Base-by-base conservation (phyloP, 2,329 filamentous ascomycete species). In the Fusarium sp. region DNA sequence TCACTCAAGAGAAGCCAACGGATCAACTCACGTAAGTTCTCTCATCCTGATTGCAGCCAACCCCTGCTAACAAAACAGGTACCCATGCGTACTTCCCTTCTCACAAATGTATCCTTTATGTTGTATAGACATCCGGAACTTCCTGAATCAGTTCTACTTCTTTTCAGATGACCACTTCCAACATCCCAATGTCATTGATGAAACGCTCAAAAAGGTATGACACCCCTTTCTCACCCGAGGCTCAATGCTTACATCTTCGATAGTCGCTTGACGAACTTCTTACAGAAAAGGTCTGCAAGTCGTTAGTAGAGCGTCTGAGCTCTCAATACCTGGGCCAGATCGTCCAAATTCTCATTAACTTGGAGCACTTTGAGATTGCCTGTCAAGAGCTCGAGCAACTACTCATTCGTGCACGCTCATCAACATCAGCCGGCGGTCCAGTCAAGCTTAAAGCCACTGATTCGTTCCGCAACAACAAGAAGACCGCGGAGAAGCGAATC, bases 91-190 rank as follows among this genome's bases (percentile, higher is more conserved):
- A n/a, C 86, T 99, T 3, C 97, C 96, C 2, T 99, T 99, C 81
- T 98, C 95, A 18, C 95, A 98, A 78, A 99, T 99, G 96, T 99
- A 99, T 80, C 96, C 96, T 3, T 88, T 98, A 37, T 98, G 96
- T 83, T 99, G 96, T 85, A 98, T 98, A 80, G 95, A 98, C 79
- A 98, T 99, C 77, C 91, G 96, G 44, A 98, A 98, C 82, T 98
- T 99, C 81, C 86, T 98, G 67, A 98, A 98, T 81, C 95, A 98
- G 79, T 98, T 99, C 79, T 98, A 98, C 82, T 95, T 97, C 82
- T 99, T 98, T 83, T 95, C 94, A 13, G 95, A 97, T 78, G 95
- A 98, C 79, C 95, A 98, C 80, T 98, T 98, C 80, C 93, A 96
- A 72, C 94, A 97, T 73, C 93, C 94, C 2, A 92, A 90, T 71